phyloP scores from a whole-genome alignment of 192 early-diverging fungal genomes.

The Kickxella alabastrina region DNA sequence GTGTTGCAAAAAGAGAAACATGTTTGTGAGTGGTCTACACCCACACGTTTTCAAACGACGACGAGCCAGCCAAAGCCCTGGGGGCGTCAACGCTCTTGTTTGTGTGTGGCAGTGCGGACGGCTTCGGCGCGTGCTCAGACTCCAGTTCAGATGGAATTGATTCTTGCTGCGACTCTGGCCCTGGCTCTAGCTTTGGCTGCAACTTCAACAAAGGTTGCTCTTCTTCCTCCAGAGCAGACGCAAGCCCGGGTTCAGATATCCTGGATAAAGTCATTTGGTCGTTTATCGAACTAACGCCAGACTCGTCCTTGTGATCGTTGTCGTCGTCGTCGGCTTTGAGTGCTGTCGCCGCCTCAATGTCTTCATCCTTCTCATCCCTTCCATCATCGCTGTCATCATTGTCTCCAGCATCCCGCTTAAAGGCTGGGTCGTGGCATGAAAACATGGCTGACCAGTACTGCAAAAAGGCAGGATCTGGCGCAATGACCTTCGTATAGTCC shows the following conservation, averaged over 20 bases:
- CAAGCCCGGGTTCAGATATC: too few relatives aligned
- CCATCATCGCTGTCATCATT: not conserved
- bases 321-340: too few relatives aligned
- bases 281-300: too few relatives aligned
- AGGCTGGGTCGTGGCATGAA: slow-evolving; percentile 29
- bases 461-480: slow-evolving; percentile 29
- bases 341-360: not conserved
- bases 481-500: slow-evolving; percentile 4
- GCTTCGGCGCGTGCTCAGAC: not conserved
- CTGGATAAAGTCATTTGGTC: too few relatives aligned
- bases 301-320: too few relatives aligned
- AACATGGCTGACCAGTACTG: slow-evolving; percentile 51
- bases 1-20: not conserved
- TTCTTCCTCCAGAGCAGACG: too few relatives aligned
- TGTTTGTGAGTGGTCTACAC: too few relatives aligned
- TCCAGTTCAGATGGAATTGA: not conserved
- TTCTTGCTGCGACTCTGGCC: not conserved
- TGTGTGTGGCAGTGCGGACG: too few relatives aligned
- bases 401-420: not conserved
- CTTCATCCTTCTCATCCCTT: not conserved
- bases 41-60: slow-evolving; percentile 3
- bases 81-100: too few relatives aligned
- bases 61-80: too few relatives aligned
- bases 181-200: too few relatives aligned
- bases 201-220: too few relatives aligned